A percentile compares a stretch with the other conserved stretches of the same genome.
These are phyloP conservation scores for Fusarium fracticaudum DNA, from an alignment of 2,329 filamentous ascomycete species.

Conservation along the genomic window DNA sequence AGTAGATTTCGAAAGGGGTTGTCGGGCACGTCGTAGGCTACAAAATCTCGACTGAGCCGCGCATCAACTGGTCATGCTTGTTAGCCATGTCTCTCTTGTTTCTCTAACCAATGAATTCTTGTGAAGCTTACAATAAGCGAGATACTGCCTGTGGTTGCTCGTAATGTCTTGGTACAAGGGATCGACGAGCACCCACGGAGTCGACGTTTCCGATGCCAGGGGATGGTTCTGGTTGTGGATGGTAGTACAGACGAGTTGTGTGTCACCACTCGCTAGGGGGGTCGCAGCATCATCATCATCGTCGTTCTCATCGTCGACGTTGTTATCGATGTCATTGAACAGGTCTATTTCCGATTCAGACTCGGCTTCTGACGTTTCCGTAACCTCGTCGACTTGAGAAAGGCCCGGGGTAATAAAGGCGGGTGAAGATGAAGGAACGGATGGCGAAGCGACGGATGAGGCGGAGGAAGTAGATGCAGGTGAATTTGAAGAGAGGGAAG, in stretches of 20 bases:
- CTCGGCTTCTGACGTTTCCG: conserved; percentile 25
- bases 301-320: not conserved
- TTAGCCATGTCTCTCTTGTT: conserved; percentile 32
- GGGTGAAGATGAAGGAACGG: conserved; percentile 24
- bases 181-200: conserved; percentile 55
- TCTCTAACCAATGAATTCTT: conserved; percentile 5
- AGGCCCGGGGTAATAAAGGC: conserved; percentile 21
- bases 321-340: conserved; percentile 9
- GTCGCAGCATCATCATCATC: conserved; percentile 23
- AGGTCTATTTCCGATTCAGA: conserved; percentile 18
- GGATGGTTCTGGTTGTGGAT: conserved; percentile 31
- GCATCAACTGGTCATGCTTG: conserved; percentile 51
- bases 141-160: conserved; percentile 54
- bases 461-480: conserved; percentile 20
- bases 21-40: conserved; percentile 56
- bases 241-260: conserved; percentile 44
- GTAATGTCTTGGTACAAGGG: conserved; percentile 63
- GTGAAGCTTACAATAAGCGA: conserved; percentile 52
- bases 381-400: conserved; percentile 28
- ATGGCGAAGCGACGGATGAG: conserved; percentile 28
- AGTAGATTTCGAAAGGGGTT: conserved; percentile 60
- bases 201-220: conserved; percentile 32
- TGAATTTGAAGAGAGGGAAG: conserved; percentile 32
- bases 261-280: conserved; percentile 29
- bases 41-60: conserved; percentile 64